phyloP scores from a whole-genome alignment of 306 rosid genomes.

The Quercus engelmannii region DNA sequence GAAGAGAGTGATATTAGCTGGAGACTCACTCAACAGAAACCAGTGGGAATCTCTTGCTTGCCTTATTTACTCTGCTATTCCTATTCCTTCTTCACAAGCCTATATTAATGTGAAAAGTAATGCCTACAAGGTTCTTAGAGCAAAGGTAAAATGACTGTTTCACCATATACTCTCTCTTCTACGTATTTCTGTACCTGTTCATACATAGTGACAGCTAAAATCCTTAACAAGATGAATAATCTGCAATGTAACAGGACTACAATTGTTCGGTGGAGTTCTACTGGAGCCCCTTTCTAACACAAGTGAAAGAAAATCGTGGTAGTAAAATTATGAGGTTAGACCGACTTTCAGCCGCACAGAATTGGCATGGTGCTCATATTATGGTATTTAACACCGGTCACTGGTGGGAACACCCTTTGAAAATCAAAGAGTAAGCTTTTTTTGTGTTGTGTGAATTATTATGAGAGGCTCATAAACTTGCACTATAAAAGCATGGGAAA shows the following conservation, averaged over 20 bases:
- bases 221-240: too few relatives aligned
- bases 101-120: slow-evolving; percentile 17
- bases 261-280: slow-evolving; percentile 43
- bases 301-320: slow-evolving; percentile 23
- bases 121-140: slow-evolving; percentile 27
- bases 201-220: too few relatives aligned
- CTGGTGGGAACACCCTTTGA: slow-evolving; percentile 37
- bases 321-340: slow-evolving; percentile 30
- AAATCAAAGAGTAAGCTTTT: slow-evolving; percentile 29
- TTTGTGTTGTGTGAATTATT: not conserved
- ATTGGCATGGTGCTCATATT: slow-evolving; percentile 36
- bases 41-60: slow-evolving; percentile 53
- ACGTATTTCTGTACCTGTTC: too few relatives aligned
- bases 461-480: too few relatives aligned
- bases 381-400: slow-evolving; percentile 55
- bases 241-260: slow-evolving; percentile 18
- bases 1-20: slow-evolving; percentile 39
- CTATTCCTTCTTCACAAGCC: slow-evolving; percentile 28
- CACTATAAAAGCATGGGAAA: too few relatives aligned
- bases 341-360: slow-evolving; percentile 16
- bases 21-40: slow-evolving; percentile 51
- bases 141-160: slow-evolving; percentile 22
- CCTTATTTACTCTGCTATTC: slow-evolving; percentile 31
- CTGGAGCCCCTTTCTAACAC: slow-evolving; percentile 50
- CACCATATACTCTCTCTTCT: too few relatives aligned